Base-by-base conservation (phyloP, 2,329 filamentous ascomycete genomes). In the Colletotrichum sp. region DNA sequence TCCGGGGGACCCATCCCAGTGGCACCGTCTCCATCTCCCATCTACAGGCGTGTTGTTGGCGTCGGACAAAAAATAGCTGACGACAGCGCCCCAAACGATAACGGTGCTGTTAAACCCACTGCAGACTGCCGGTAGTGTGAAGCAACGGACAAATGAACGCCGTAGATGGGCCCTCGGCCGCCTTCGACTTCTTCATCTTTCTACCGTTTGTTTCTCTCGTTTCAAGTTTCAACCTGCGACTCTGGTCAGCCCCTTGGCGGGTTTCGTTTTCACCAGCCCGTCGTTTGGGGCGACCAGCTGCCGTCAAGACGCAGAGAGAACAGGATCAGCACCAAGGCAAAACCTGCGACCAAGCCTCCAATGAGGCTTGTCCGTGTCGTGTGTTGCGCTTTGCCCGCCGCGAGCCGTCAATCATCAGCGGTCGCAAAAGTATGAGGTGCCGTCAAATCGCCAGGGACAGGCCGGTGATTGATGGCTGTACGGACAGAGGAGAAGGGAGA, bases 221-320 rank as follows among this genome's bases (percentile, higher is more conserved):
- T 73, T 75, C 73, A 73, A 36, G 73, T 75, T 75, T 73, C 70
- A 73, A 24, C 43, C 63, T 73, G 73, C 73, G 70, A 75, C 73
- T 73, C 43, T 21, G 70, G 59, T 18, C 63, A 28, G 64, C 59
- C 34, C 64, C 43, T 63, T 73, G 70, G 57, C 70, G 70, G 43
- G 64, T 75, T 73, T 73, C 63, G 70, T 68, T 75, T 52, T 65
- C 43, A 59, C 21, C 55, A 67, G 39, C 48, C 18, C 43, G 70
- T 75, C 57, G 63, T 68, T 73, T 64, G 69, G 59, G 21, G 18
- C 61, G 61, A 55, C 48, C 13, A 55, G 52, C 52, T 30, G n/a
- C 28, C 43, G 34, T 69, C 12, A 63, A 24, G 34, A 52, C 55
- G 13, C 48, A 12, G 7, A 69, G 21, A 32, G 26, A 32, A 61